Evolutionary conservation across 2,329 filamentous ascomycete species (phyloP), one percentile per base, ranked within the genome.

Genomic region (Podosphaera leucotricha): DNA sequence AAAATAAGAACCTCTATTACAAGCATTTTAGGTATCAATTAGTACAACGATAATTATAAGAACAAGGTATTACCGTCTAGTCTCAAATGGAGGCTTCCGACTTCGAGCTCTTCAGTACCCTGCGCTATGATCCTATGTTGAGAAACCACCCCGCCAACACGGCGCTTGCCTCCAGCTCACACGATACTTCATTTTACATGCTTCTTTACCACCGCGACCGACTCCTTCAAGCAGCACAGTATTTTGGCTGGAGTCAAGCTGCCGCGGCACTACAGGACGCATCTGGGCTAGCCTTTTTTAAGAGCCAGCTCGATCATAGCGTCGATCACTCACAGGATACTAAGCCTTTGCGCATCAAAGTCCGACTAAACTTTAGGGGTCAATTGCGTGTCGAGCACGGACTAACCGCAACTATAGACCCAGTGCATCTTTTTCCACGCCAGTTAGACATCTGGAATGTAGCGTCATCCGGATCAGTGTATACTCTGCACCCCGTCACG

Each of bases 191-290:
- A 0, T 76, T 83, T 52, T 92, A 92, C 59, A 83, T 92, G 68
- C 69, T 90, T 15, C 66, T 75, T 46, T 77, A 77, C 52, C 85
- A 93, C 58, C 72, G 75, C 39, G 79, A 86, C 57, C 77, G 85
- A 44, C 70, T 93, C 57, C 65, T 84, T n/a, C 68, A 64, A 46
- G 74, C 72, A 13, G 72, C 73, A 4, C 58, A 53, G 4, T 57
- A 76, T 50, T 79, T 71, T 63, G 54, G 60, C 5, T 78, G 72
- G 72, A 52, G 60, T 1, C 47, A 54, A 2, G 72, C 66, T 0
- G 51, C 68, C 8, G 53, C 62, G 0, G 49, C 52, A 3, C 59
- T 77, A 6, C 54, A 60, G 0, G 72, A 69, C 0, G 54, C 62
- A 0, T 47, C 53, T 1, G 72, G 70, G 0, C 56, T 77, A 16